Conservation (phyloP, 1,284 basidiomycete genomes). For the Cutaneotrichosporon cavernicola region DNA sequence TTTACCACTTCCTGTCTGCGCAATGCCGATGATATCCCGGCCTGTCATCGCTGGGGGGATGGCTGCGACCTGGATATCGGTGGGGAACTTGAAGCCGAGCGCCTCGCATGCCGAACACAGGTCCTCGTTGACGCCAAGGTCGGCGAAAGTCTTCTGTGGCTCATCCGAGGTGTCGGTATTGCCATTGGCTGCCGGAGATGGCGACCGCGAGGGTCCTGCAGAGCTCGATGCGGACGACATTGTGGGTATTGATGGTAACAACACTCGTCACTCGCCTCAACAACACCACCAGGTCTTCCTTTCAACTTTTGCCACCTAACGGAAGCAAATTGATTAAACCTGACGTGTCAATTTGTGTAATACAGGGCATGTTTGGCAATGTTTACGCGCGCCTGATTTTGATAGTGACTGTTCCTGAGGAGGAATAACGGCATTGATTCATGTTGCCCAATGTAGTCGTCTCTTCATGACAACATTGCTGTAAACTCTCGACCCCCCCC, state of each 20-base stretch:
- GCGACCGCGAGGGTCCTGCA: conserved; percentile 23
- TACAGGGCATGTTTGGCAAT: not conserved
- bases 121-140: conserved; percentile 82
- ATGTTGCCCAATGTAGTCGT: not conserved
- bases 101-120: conserved; percentile 81
- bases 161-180: conserved; percentile 19
- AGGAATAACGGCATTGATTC: not conserved
- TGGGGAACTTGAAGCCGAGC: conserved; percentile 81
- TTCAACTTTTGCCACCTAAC: not conserved
- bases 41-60: conserved; percentile 88
- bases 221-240: conserved; percentile 26
- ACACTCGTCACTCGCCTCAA: not conserved
- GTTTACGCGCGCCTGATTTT: conserved; percentile 21
- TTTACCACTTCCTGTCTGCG: conserved; percentile 96
- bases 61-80: conserved; percentile 85
- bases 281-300: not conserved
- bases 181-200: conserved; percentile 16
- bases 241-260: not conserved
- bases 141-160: conserved; percentile 54
- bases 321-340: not conserved
- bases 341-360: conserved; percentile 9
- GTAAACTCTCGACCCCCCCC: not conserved
- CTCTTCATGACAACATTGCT: conserved; percentile 2
- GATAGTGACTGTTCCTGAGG: conserved; percentile 2
- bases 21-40: conserved; percentile 94